phyloP scores from a whole-genome alignment of 2,329 filamentous ascomycete genomes.

The Fusarium ambrosium region DNA sequence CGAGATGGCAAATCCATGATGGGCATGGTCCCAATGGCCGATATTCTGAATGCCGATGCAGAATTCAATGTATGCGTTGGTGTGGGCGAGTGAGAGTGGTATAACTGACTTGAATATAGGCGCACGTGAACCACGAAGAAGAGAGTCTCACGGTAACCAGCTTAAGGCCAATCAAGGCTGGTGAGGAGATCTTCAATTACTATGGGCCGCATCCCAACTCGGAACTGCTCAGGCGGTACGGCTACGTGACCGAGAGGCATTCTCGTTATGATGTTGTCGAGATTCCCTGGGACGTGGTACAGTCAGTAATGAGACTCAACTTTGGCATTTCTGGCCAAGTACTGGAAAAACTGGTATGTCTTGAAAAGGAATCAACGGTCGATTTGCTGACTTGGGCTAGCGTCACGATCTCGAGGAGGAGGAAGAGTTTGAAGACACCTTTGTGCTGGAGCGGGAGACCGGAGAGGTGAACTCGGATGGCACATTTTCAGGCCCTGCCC shows the following conservation, averaged over 20 bases:
- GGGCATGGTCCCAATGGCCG: constrained; percentile 92
- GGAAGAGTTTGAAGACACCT: constrained; percentile 79
- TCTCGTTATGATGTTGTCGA: constrained; percentile 86
- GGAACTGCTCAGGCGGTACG: constrained; percentile 86
- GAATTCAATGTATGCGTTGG: constrained; percentile 78
- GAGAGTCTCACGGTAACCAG: constrained; percentile 77
- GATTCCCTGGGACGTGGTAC: constrained; percentile 73
- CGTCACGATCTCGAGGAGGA: constrained; percentile 69
- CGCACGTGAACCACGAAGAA: constrained; percentile 68
- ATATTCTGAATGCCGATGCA: constrained; percentile 90
- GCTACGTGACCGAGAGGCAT: constrained; percentile 86
- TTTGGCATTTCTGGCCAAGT: constrained; percentile 55
- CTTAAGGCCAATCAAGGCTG: constrained; percentile 75
- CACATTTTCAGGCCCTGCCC: constrained; percentile 54
- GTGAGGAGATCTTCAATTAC: constrained; percentile 88
- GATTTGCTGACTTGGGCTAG: constrained; percentile 48
- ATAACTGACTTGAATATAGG: constrained; percentile 51
- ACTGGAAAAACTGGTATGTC: constrained; percentile 59
- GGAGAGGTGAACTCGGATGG: constrained; percentile 66
- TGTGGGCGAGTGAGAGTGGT: not conserved
- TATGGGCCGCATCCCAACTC: constrained; percentile 88
- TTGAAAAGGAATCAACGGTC: not conserved
- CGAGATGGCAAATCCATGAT: constrained; percentile 71
- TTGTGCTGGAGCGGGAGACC: constrained; percentile 73
- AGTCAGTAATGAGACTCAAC: constrained; percentile 57